Evolutionary conservation across 2,329 filamentous ascomycete genomes (phyloP).

Genomic region (Penicillium sp.): DNA sequence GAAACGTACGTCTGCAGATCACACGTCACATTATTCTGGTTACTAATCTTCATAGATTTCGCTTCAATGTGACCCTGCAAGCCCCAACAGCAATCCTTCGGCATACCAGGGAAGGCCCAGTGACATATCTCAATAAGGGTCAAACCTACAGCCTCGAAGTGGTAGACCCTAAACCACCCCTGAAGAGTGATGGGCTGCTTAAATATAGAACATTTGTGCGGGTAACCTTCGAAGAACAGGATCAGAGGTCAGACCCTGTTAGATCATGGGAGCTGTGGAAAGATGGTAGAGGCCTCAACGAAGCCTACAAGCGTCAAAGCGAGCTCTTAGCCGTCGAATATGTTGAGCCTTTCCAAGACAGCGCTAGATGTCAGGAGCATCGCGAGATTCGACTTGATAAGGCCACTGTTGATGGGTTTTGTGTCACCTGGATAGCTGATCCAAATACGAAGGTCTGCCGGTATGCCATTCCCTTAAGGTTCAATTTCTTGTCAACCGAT

Average conservation of each 20-base stretch:
- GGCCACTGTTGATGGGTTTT: slow-evolving; percentile 88
- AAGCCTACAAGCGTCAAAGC: slow-evolving; percentile 84
- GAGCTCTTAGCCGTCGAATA: slow-evolving; percentile 91
- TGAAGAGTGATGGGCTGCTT: slow-evolving; percentile 60
- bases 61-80: slow-evolving; percentile 83
- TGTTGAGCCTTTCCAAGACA: slow-evolving; percentile 63
- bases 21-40: neutral
- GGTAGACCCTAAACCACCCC: slow-evolving; percentile 68
- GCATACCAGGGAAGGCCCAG: slow-evolving; percentile 80
- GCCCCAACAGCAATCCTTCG: slow-evolving; percentile 91
- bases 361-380: slow-evolving; percentile 55
- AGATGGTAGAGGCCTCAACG: slow-evolving; percentile 77
- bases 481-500: slow-evolving; percentile 95
- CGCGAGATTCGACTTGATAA: slow-evolving; percentile 66
- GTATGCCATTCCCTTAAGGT: slow-evolving; percentile 83
- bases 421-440: slow-evolving; percentile 78
- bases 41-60: slow-evolving; percentile 58
- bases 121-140: no score
- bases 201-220: slow-evolving; percentile 85
- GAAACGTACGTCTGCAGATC: neutral
- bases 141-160: slow-evolving; percentile 80
- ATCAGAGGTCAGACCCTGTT: slow-evolving; percentile 62
- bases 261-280: no score
- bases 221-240: slow-evolving; percentile 90
- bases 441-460: slow-evolving; percentile 63